Percentiles rank a stretch among this genome's conserved stretches.
Evolutionary conservation across 805 yeast species (phyloP).

Genomic region (Candida arabinofermentans): DNA sequence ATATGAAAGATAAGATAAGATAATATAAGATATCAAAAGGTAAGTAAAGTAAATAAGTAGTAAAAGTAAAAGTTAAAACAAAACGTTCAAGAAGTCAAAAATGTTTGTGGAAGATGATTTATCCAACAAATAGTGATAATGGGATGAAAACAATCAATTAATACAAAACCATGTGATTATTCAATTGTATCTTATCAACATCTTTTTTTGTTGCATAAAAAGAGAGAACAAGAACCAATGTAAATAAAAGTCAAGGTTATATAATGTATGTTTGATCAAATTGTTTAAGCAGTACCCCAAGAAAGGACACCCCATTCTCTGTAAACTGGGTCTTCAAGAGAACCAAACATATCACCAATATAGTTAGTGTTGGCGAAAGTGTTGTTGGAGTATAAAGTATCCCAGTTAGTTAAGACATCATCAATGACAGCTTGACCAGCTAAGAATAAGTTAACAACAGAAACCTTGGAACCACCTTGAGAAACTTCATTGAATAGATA

Average conservation of each 20-base stretch:
- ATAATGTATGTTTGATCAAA: neutral
- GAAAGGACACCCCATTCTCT: constrained; percentile 22
- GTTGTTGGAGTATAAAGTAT: constrained; percentile 28
- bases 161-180: too few relatives aligned
- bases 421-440: constrained; percentile 53
- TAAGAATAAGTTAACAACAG: constrained; percentile 46
- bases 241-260: neutral
- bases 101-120: neutral
- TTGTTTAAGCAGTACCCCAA: constrained; percentile 14
- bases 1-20: too few relatives aligned
- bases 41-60: neutral
- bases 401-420: constrained; percentile 51
- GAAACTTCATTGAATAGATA: constrained; percentile 45
- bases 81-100: constrained; percentile 12
- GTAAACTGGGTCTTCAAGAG: constrained; percentile 40
- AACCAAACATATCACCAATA: constrained; percentile 57
- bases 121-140: too few relatives aligned
- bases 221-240: neutral
- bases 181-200: neutral
- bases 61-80: neutral
- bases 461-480: constrained; percentile 49
- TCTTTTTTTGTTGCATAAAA: neutral
- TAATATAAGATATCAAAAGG: neutral
- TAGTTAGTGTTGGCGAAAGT: constrained; percentile 40
- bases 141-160: too few relatives aligned